A percentile compares a stretch with the other conserved stretches of the same genome.
phyloP scores from a whole-genome alignment of 2,329 filamentous ascomycete species.

The Epichloe gansuensis region DNA sequence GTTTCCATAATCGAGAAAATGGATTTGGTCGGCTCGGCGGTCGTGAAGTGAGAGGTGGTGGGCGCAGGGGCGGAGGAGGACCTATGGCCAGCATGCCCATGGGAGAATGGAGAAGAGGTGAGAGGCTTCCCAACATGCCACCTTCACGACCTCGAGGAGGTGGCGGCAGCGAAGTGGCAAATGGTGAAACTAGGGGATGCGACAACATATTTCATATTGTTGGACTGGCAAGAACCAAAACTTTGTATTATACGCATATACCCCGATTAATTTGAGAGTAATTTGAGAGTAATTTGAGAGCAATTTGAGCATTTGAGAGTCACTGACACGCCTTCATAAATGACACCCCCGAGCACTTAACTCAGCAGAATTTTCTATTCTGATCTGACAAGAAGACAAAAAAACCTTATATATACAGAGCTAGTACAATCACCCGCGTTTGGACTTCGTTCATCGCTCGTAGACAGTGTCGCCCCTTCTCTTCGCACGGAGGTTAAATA shows the following conservation, averaged over 20 bases:
- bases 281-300: neutral
- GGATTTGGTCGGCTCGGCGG: slow-evolving; percentile 21
- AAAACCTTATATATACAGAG: slow-evolving; percentile 34
- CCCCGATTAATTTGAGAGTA: slow-evolving; percentile 8
- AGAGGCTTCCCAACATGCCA: slow-evolving; percentile 44
- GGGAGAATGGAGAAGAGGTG: slow-evolving; percentile 57
- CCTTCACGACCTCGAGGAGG: slow-evolving; percentile 16
- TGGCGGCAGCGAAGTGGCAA: slow-evolving; percentile 13
- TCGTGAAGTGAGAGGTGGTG: slow-evolving; percentile 25
- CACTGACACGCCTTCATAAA: neutral
- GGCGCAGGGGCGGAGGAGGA: slow-evolving; percentile 27
- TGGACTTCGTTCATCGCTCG: slow-evolving; percentile 49
- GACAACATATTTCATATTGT: neutral
- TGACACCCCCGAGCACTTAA: neutral
- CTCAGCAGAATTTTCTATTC: slow-evolving; percentile 15
- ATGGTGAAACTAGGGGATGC: slow-evolving; percentile 12
- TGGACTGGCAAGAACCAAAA: neutral
- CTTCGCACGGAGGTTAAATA: slow-evolving; percentile 78
- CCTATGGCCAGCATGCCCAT: slow-evolving; percentile 27
- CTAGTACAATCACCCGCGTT: slow-evolving; percentile 7
- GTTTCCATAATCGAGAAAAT: slow-evolving; percentile 15
- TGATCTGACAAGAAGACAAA: slow-evolving; percentile 6
- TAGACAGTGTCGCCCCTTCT: slow-evolving; percentile 71
- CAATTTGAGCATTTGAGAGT: neutral
- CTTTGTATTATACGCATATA: slow-evolving; percentile 12